Evolutionary conservation across 768 basidiomycete species (phyloP).

Genomic region (Austroboletus festivus): DNA sequence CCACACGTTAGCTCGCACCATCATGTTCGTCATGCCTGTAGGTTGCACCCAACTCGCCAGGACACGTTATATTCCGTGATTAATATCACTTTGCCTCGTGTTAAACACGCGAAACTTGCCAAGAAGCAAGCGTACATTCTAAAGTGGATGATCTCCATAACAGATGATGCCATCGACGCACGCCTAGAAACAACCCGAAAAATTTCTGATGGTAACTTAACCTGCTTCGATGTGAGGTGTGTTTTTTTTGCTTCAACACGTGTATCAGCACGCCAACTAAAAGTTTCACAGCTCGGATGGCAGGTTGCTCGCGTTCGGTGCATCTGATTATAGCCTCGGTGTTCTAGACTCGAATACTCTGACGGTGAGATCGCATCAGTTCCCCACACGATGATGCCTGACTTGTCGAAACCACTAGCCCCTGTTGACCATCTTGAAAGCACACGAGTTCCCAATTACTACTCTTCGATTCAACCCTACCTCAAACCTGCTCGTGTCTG

Average conservation of each 20-base stretch:
- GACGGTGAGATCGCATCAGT: constrained; percentile 47
- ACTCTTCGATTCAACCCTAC: constrained; percentile 84
- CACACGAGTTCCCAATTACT: constrained; percentile 94
- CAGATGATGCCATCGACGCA: constrained; percentile 62
- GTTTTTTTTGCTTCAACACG: constrained; percentile 15
- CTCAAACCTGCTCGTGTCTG: constrained; percentile 78
- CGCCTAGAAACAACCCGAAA: constrained; percentile 57
- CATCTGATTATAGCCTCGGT: constrained; percentile 82
- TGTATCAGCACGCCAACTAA: constrained; percentile 1
- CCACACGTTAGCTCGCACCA: neutral
- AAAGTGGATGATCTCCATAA: constrained; percentile 69
- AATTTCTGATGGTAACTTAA: constrained; percentile 75
- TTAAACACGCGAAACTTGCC: constrained; percentile 48
- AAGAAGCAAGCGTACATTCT: constrained; percentile 61
- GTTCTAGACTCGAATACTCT: constrained; percentile 78
- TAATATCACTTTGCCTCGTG: constrained; percentile 65
- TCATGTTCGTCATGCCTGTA: constrained; percentile 28
- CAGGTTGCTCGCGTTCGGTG: constrained; percentile 78
- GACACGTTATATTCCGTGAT: constrained; percentile 64
- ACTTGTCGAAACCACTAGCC: constrained; percentile 51
- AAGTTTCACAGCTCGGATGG: constrained; percentile 66
- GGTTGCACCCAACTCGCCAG: constrained; percentile 53
- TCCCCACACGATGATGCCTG: neutral
- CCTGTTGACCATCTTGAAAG: constrained; percentile 80
- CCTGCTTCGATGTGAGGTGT: constrained; percentile 87